Percentiles rank a stretch among this genome's conserved stretches.
phyloP scores from a whole-genome alignment of 2,329 filamentous ascomycete genomes.

The Fusarium sp. region DNA sequence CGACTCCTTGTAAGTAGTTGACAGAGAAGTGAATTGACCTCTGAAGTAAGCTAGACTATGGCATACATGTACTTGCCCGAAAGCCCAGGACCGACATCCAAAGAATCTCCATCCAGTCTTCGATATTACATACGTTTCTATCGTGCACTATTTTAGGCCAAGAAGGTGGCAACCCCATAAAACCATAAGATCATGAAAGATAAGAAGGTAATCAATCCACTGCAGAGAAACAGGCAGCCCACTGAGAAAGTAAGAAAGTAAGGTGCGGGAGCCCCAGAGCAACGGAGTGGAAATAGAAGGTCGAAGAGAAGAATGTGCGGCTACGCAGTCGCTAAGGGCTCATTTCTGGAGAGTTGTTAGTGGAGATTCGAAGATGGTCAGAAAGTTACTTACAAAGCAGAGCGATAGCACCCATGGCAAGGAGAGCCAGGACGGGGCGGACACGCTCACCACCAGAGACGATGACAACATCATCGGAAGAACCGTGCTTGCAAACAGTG shows the following conservation, averaged over 20 bases:
- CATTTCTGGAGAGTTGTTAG: conserved; percentile 27
- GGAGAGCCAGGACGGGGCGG: conserved; percentile 36
- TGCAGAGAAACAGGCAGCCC: conserved; percentile 25
- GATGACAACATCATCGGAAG: conserved; percentile 34
- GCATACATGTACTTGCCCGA: conserved; percentile 21
- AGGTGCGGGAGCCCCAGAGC: conserved; percentile 11
- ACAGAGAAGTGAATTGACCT: conserved; percentile 22
- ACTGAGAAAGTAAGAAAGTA: conserved; percentile 32
- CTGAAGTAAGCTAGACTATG: conserved; percentile 28
- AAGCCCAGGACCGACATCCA: conserved; percentile 9
- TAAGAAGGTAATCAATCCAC: conserved; percentile 25
- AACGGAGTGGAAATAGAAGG: conserved; percentile 27
- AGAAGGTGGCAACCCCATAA: conserved; percentile 33
- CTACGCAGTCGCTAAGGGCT: background rate
- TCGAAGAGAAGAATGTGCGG: conserved; percentile 21
- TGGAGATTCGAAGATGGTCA: accelerated
- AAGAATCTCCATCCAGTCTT: conserved; percentile 33
- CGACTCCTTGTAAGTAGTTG: background rate
- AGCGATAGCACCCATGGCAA: conserved; percentile 33
- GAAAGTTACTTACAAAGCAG: conserved; percentile 30
- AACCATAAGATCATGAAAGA: conserved; percentile 30
- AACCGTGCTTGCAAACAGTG: conserved; percentile 36
- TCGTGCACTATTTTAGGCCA: conserved; percentile 37
- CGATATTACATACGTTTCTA: conserved; percentile 38
- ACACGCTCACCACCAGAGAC: conserved; percentile 32